Percentiles rank a stretch among this genome's conserved stretches.
These are phyloP conservation scores for Pisolithus marmoratus DNA, from an alignment of 768 basidiomycete genomes.

Conservation along the genomic window DNA sequence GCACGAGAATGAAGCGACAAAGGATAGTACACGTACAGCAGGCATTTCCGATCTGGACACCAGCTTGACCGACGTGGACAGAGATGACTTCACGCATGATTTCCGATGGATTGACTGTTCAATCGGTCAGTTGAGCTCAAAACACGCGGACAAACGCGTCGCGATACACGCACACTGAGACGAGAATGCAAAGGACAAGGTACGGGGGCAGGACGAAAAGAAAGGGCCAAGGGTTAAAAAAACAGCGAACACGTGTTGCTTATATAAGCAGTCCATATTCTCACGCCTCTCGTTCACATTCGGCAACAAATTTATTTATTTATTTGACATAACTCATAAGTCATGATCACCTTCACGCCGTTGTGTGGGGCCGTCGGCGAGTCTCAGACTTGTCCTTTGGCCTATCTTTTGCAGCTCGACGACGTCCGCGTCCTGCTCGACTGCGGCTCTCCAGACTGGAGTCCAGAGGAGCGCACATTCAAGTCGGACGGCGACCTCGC, in stretches of 20 bases:
- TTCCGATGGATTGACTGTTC: constrained; percentile 11
- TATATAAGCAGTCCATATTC: constrained; percentile 22
- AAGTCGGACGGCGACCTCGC: constrained; percentile 27
- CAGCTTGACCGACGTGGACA: constrained; percentile 97
- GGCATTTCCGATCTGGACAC: constrained; percentile 96
- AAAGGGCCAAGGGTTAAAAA: constrained; percentile 38
- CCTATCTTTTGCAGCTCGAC: constrained; percentile 90
- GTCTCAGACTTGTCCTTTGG: constrained; percentile 55
- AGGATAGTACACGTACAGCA: constrained; percentile 68
- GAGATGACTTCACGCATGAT: constrained; percentile 96
- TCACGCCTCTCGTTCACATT: constrained; percentile 17
- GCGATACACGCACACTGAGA: constrained; percentile 25
- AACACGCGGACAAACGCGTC: constrained; percentile 26
- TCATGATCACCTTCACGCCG: constrained; percentile 93
- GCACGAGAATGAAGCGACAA: constrained; percentile 8
- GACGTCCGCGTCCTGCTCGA: constrained; percentile 91
- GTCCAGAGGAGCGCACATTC: constrained; percentile 42
- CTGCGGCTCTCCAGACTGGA: constrained; percentile 89
- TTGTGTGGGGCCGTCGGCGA: constrained; percentile 80
- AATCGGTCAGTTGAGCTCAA: background rate
- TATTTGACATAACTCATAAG: background rate
- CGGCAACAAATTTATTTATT: too few species aligned
- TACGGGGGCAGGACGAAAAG: constrained; percentile 19
- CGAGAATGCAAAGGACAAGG: constrained; percentile 22
- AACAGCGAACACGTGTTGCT: constrained; percentile 28